A percentile compares a stretch with the other conserved stretches of the same genome.
Evolutionary conservation across 169 alveolate genomes (phyloP).

Genomic region (Cryptosporidium sp.): DNA sequence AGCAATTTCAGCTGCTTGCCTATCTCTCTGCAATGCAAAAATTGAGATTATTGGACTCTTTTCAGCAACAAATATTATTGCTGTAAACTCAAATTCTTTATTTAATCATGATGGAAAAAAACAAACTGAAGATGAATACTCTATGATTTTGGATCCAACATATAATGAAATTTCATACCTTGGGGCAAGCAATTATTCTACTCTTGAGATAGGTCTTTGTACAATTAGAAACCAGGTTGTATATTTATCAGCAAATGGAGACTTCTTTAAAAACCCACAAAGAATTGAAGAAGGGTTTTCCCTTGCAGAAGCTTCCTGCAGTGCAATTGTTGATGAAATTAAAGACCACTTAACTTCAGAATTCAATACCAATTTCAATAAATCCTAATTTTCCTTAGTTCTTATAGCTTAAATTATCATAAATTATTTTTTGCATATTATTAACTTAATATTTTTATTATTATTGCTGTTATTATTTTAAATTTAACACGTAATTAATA

Average conservation of each 20-base stretch:
- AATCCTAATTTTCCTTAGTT: background rate
- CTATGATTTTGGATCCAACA: constrained; percentile 38
- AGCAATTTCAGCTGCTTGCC: constrained; percentile 42
- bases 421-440: background rate
- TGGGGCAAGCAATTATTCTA: constrained; percentile 7
- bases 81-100: constrained; percentile 5
- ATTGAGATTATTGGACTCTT: constrained; percentile 63
- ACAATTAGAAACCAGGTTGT: constrained; percentile 69
- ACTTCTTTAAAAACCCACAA: constrained; percentile 9
- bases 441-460: background rate
- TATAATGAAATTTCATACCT: constrained; percentile 1
- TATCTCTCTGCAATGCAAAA: constrained; percentile 62
- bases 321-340: constrained; percentile 67
- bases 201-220: constrained; percentile 50
- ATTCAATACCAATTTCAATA: background rate
- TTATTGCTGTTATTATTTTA: background rate
- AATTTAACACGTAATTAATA: constrained; percentile 18
- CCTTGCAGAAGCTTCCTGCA: constrained; percentile 73
- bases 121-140: background rate
- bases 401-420: background rate
- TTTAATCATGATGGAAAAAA: background rate
- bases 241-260: constrained; percentile 49
- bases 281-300: constrained; percentile 40
- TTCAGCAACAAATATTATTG: constrained; percentile 60
- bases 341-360: constrained; percentile 56